Conservation (phyloP, 2,329 filamentous ascomycete species). For the Pseudopyrenochaeta lycopersici region DNA sequence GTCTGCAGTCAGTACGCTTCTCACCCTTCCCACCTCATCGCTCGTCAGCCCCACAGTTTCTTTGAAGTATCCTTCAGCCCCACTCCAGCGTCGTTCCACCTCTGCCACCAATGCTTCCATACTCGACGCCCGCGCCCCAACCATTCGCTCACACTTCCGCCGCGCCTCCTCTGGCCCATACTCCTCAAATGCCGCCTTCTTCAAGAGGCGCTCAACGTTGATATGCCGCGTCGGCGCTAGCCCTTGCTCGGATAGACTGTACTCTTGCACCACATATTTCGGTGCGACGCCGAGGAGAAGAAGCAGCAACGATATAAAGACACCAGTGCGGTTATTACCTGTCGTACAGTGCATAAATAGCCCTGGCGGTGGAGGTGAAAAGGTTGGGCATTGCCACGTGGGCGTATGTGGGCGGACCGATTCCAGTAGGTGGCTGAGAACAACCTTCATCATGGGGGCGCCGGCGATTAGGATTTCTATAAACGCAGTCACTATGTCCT, state of each 20-base stretch:
- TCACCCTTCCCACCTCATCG: slow-evolving; percentile 23
- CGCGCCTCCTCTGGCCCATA: slow-evolving; percentile 35
- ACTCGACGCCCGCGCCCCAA: slow-evolving; percentile 49
- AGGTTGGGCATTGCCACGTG: no score
- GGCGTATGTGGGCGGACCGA: not conserved
- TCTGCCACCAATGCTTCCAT: slow-evolving; percentile 30
- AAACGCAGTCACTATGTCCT: slow-evolving; percentile 71
- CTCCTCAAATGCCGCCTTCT: slow-evolving; percentile 57
- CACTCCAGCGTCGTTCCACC: slow-evolving; percentile 27
- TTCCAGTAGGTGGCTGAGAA: slow-evolving; percentile 66
- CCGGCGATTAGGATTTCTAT: slow-evolving; percentile 66
- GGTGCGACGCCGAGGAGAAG: slow-evolving; percentile 68
- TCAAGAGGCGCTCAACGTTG: slow-evolving; percentile 58
- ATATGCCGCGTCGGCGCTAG: slow-evolving; percentile 33
- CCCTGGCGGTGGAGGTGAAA: slow-evolving; percentile 45
- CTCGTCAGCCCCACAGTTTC: slow-evolving; percentile 18
- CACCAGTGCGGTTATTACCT: slow-evolving; percentile 78
- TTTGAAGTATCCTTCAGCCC: slow-evolving; percentile 30
- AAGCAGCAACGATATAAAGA: slow-evolving; percentile 71
- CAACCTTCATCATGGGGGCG: slow-evolving; percentile 62
- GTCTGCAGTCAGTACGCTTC: slow-evolving; percentile 17
- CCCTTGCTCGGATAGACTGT: slow-evolving; percentile 71
- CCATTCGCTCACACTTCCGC: slow-evolving; percentile 42
- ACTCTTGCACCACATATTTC: slow-evolving; percentile 67
- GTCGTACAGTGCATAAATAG: slow-evolving; percentile 77